phyloP scores from a whole-genome alignment of 1,284 basidiomycete species.

The Ceratobasidium theobromae region DNA sequence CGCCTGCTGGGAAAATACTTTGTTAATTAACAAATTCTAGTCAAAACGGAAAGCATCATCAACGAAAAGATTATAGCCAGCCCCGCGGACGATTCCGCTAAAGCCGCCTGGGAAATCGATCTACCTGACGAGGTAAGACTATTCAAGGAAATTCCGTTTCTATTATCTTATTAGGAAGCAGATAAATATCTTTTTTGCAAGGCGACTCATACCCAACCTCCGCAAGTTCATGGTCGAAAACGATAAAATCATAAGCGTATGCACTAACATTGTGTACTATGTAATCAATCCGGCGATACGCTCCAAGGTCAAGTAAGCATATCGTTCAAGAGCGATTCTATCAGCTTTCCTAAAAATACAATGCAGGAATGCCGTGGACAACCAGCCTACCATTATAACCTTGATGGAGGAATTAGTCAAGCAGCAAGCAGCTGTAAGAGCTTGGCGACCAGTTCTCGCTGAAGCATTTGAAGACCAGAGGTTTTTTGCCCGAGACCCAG shows the following conservation, averaged over 20 bases:
- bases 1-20: not conserved
- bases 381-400: conserved; percentile 64
- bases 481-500: conserved; percentile 75
- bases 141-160: not conserved
- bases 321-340: conserved; percentile 33
- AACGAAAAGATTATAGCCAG: conserved; percentile 25
- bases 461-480: conserved; percentile 86
- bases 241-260: conserved; percentile 78
- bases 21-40: not conserved
- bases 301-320: conserved; percentile 65
- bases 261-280: conserved; percentile 83
- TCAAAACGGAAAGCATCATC: not conserved
- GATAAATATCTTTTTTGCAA: conserved; percentile 77
- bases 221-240: conserved; percentile 81
- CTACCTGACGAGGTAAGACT: conserved; percentile 40
- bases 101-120: conserved; percentile 33
- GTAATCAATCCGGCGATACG: conserved; percentile 74
- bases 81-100: conserved; percentile 30
- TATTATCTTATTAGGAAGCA: conserved; percentile 34
- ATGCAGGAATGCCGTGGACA: conserved; percentile 61
- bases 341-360: conserved; percentile 1
- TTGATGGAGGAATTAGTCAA: conserved; percentile 79
- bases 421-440: conserved; percentile 76
- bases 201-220: conserved; percentile 70
- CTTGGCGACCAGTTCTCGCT: conserved; percentile 78